Base-by-base conservation (phyloP, 2,329 filamentous ascomycete genomes). In the Trichoderma pleuroti region DNA sequence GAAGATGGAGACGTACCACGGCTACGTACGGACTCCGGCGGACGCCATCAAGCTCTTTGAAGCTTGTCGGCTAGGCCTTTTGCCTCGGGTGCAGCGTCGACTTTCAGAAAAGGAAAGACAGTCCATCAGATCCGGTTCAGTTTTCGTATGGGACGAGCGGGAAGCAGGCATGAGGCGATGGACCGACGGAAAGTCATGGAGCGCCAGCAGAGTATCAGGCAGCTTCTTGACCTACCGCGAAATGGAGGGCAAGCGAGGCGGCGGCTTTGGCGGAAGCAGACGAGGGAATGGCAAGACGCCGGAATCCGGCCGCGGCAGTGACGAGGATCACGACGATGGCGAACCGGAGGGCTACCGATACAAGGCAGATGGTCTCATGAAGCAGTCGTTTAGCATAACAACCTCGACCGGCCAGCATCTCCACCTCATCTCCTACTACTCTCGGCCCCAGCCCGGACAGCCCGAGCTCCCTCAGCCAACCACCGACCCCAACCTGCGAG, bases 131-230 rank as follows among this genome's bases (percentile, higher is more conserved):
- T 97, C 95, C 1, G 96, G 96, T 56, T 99, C 96, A 0, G 95
- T 99, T 4, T 99, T 98, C 77, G 96, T 99, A n/a, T 99, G 96
- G 96, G 96, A 99, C 81, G 96, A 99, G 85, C 87, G 95, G 76
- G 96, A 99, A 84, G 96, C 96, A 12, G 96, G 96, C 75, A 99
- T 99, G 96, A 88, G 96, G 77, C 87, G 96, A 81, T 99, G 96
- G 96, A 99, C 96, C 0, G 96, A 99, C 77, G 96, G 96, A 70
- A 99, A 99, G 81, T 98, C 95, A 42, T 99, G 96, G 96, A 98
- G 95, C 78, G 96, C 96, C 39, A 98, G 95, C 82, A 90, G 96
- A 73, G 96, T 99, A 0, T 98, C 95, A 0, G 96, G 96, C 65
- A 98, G 96, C 83, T 99, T 99, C 80, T 82, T 99, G 72, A 98